phyloP scores from a whole-genome alignment of 208 protist genomes.

The Wallacemonas sp. region DNA sequence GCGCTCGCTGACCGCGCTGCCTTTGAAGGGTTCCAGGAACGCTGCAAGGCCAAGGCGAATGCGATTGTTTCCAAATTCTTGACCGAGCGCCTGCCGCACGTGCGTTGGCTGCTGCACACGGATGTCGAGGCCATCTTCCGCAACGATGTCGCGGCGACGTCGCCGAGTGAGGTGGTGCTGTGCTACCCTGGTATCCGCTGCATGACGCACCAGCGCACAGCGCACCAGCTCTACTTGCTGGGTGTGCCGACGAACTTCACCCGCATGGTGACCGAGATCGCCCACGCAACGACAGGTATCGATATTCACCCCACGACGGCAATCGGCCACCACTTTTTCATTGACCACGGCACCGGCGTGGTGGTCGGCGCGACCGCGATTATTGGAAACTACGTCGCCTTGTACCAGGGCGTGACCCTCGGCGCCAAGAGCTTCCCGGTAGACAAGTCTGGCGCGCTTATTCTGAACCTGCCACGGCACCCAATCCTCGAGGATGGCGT shows the following conservation, averaged over 20 bases:
- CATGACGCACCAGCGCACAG: conserved; percentile 72
- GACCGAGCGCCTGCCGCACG: conserved; percentile 40
- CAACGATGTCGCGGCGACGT: conserved; percentile 64
- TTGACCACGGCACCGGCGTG: conserved; percentile 91
- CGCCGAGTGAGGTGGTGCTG: conserved; percentile 62
- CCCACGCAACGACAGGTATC: conserved; percentile 67
- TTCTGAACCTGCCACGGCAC: conserved; percentile 67
- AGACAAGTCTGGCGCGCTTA: conserved; percentile 54
- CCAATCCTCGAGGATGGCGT: conserved; percentile 86
- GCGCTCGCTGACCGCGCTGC: conserved; percentile 1
- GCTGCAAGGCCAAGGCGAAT: conserved; percentile 42
- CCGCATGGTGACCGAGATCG: conserved; percentile 72
- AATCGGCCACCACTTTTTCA: conserved; percentile 87
- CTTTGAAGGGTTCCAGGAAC: conserved; percentile 21
- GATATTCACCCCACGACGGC: conserved; percentile 87
- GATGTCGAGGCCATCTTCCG: conserved; percentile 65
- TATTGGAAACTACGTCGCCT: conserved; percentile 75
- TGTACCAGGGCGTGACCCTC: conserved; percentile 89
- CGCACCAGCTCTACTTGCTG: conserved; percentile 64
- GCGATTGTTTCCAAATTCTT: conserved; percentile 58
- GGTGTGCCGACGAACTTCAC: conserved; percentile 74
- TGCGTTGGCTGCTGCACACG: conserved; percentile 65
- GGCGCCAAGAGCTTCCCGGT: conserved; percentile 72
- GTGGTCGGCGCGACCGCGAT: conserved; percentile 87
- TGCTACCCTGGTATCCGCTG: conserved; percentile 79